These are phyloP conservation scores for Penicillium riverlandense DNA, from an alignment of 495 filamentous ascomycete species.

Conservation along the genomic window DNA sequence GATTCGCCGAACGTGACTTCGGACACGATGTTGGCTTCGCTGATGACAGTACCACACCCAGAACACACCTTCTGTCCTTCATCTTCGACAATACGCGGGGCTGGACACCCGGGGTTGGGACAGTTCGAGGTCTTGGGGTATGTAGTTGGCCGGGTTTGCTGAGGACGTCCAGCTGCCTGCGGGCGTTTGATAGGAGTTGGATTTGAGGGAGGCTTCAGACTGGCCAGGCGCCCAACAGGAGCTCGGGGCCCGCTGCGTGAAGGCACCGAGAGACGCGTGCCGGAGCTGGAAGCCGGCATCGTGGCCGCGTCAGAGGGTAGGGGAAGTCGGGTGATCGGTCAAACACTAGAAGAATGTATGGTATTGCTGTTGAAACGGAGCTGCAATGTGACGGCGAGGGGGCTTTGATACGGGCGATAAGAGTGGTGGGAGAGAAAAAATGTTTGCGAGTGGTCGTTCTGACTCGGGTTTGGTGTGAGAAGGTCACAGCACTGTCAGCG, in stretches of 20 bases:
- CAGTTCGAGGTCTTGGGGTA: slow-evolving; percentile 37
- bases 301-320: neutral
- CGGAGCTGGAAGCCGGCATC: slow-evolving; percentile 26
- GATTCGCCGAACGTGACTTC: slow-evolving; percentile 87
- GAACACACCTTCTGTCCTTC: slow-evolving; percentile 60
- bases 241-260: slow-evolving; percentile 22
- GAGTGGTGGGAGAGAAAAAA: slow-evolving; percentile 2
- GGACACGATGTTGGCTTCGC: slow-evolving; percentile 79
- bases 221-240: slow-evolving; percentile 35
- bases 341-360: neutral
- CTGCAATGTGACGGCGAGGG: too few relatives aligned
- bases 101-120: slow-evolving; percentile 42
- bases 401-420: slow-evolving; percentile 4
- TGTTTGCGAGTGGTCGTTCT: neutral
- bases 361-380: too few relatives aligned
- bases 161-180: slow-evolving; percentile 25
- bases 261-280: slow-evolving; percentile 27
- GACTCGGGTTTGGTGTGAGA: neutral
- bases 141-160: slow-evolving; percentile 27
- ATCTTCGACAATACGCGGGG: slow-evolving; percentile 44
- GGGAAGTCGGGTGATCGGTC: neutral
- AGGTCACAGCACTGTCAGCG: neutral
- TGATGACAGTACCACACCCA: slow-evolving; percentile 74
- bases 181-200: slow-evolving; percentile 34
- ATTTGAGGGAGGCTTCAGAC: slow-evolving; percentile 23